These are phyloP conservation scores for Cornus florida DNA, from an alignment of 148 eudicot genomes.

Conservation along the genomic window DNA sequence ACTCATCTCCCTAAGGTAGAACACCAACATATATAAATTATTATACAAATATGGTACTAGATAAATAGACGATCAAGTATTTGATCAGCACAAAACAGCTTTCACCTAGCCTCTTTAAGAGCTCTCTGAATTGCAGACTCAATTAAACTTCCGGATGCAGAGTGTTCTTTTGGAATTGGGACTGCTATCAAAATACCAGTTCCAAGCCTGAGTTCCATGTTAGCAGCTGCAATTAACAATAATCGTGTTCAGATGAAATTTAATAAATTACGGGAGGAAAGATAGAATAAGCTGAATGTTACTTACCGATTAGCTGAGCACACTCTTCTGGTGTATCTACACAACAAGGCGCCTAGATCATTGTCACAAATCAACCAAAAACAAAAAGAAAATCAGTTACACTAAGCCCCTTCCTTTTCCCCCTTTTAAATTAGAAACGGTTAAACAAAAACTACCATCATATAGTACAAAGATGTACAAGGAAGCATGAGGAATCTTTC, in stretches of 20 bases:
- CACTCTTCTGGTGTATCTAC: constrained; percentile 79
- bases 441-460: too few relatives aligned
- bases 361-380: constrained; percentile 4
- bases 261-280: background rate
- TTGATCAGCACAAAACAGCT: background rate
- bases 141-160: constrained; percentile 76
- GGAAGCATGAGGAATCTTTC: background rate
- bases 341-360: constrained; percentile 63
- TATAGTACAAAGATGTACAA: background rate
- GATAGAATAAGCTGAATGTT: background rate
- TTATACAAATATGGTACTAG: background rate
- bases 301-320: constrained; percentile 80
- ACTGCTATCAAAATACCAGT: constrained; percentile 82
- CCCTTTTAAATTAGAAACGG: too few relatives aligned
- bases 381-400: background rate
- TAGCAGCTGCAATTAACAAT: constrained; percentile 52
- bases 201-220: constrained; percentile 60
- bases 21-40: constrained; percentile 4
- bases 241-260: background rate
- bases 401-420: too few relatives aligned
- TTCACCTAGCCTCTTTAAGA: constrained; percentile 75
- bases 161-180: constrained; percentile 86
- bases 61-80: background rate
- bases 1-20: constrained; percentile 64
- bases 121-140: constrained; percentile 91